Evolutionary conservation across 768 basidiomycete genomes (phyloP).

Genomic region (Hypholoma fasciculare): DNA sequence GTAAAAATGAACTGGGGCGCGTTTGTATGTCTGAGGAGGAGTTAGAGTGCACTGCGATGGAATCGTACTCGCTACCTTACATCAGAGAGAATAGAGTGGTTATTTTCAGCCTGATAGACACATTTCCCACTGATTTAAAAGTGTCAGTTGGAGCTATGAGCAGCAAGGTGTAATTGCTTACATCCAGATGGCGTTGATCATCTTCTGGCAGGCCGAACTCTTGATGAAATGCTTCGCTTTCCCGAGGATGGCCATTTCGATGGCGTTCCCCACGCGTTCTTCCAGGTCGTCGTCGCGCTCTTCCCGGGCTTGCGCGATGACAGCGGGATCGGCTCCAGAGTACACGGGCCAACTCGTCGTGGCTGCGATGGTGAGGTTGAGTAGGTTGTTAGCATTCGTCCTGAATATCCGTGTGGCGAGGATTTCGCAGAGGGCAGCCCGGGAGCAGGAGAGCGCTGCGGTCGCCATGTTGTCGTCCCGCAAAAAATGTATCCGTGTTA

Average conservation of each 20-base stretch:
- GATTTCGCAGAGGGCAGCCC: constrained; percentile 87
- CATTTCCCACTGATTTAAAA: constrained; percentile 68
- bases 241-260: constrained; percentile 89
- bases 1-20: constrained; percentile 89
- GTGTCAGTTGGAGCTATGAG: not conserved
- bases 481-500: constrained; percentile 85
- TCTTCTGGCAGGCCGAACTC: constrained; percentile 84
- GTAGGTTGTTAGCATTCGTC: constrained; percentile 64
- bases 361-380: constrained; percentile 67
- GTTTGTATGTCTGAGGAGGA: constrained; percentile 79
- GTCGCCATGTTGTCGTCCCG: constrained; percentile 77
- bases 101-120: constrained; percentile 88
- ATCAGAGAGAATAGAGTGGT: constrained; percentile 87
- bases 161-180: constrained; percentile 30
- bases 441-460: constrained; percentile 65
- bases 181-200: constrained; percentile 85
- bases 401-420: constrained; percentile 81
- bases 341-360: constrained; percentile 85
- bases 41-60: not conserved
- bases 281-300: constrained; percentile 73
- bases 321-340: constrained; percentile 63
- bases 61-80: constrained; percentile 38
- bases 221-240: constrained; percentile 90
- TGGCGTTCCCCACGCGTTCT: constrained; percentile 85
- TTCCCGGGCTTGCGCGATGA: constrained; percentile 58